Base-by-base conservation (phyloP, 805 yeast genomes). In the Suhomyces emberorum region DNA sequence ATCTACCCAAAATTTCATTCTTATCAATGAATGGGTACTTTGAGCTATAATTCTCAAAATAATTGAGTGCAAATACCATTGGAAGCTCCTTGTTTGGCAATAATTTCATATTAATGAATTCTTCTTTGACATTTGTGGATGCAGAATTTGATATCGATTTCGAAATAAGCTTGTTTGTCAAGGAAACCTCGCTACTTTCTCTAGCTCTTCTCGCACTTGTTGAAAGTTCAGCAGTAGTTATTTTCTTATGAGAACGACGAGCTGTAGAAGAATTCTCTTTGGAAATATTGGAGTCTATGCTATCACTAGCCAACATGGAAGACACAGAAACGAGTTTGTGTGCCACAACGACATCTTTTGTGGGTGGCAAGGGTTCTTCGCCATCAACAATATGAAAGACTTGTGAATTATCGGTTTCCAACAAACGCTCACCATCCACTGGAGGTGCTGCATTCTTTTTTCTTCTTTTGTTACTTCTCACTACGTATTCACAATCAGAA, bases 401-500 rank as follows among this genome's bases (percentile, higher is more conserved):
- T 17, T 24, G 36, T 9, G 40, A 32, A n/a, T 15, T 32, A 15
- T 28, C 33, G 22, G 34, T 25, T 7, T 31, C 24, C 18, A 22
- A 23, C 10, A 32, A 24, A 14, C 29, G 26, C 16, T 28, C 30
- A n/a, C 30, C 31, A 15, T 32, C 15, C 8, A 30, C 23, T 19
- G 25, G 33, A 17, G 38, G 19, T 2, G 15, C 38, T 10, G 34
- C 17, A 10, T 11, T 19, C 21, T 42, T 12, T 38, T 51, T 54
- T 24, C 57, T 41, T 30, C 59, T 46, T 34, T 61, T 60, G 29
- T 51, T 55, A 22, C 54, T 48, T 30, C 70, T 39, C 22, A 54
- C 51, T 4, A 63, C 55, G 44, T 68, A 68, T 38, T 62, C 65
- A 39, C 74, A 68, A 20, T 47, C 57, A 20, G 63, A 44, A 2